Base-by-base conservation (phyloP, 306 rosid species). In the Lathyrus aphaca region DNA sequence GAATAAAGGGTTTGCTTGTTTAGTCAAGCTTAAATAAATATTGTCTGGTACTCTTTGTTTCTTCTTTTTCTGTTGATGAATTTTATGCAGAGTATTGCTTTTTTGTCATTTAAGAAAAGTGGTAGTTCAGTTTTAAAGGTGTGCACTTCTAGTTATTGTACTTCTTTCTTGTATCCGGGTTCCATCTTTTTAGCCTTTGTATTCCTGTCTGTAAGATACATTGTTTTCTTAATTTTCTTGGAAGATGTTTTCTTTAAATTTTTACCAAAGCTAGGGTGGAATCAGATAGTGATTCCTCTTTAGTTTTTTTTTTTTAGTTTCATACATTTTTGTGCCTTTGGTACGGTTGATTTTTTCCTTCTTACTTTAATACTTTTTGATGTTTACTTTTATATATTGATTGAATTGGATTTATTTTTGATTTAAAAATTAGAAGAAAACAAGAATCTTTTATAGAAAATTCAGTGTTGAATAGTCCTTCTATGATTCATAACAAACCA, bases 181-280 rank as follows among this genome's bases (percentile, higher is more conserved):
- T 73, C 58, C 42, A 17, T 46, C 10, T 60, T 29, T 51, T 27
- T 12, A 32, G 64, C 61, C 81, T 63, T 53, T 65, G 13, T 37
- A 48, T 7, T 37, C 37, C 15, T 53, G 12, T 43, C 48, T 75
- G 54, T 16, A 16, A 55, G 18, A 35, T 4, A 8, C 46, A 0
- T 80, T 69, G 68, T 68, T 40, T 30, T 25, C 29, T 25, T 25
- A 25, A 25, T 25, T 25, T 25, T 25, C 3, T 3, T 25, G 29
- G 29, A 25, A 25, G 29, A 25, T 25, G 42, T 66, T 12, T 57
- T 57, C 7, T 69, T 62, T 50, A 75, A 27, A 40, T 37, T 3
- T 15, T 59, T 59, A 44, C 45, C 16, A 59, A 49, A 17, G 35
- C 16, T 11, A 23, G 10, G 10, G 60, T 54, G 7, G 16, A 1